phyloP scores from a whole-genome alignment of 257 asterid genomes.

The Solanum rostratum region DNA sequence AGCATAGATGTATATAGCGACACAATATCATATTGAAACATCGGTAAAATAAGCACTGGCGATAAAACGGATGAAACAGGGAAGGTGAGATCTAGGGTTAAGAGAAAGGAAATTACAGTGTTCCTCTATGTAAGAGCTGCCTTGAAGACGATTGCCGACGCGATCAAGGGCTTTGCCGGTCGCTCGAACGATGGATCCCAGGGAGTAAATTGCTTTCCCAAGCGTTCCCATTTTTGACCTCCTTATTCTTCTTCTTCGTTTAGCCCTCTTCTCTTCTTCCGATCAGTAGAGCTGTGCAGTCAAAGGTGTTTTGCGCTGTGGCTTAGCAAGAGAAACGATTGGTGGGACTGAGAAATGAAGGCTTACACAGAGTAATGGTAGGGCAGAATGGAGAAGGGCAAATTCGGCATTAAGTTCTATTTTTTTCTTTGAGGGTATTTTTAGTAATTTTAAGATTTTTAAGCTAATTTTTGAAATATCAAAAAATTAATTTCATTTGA shows the following conservation, averaged over 20 bases:
- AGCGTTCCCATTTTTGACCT: constrained; percentile 45
- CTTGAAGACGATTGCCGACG: constrained; percentile 60
- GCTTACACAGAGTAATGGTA: neutral
- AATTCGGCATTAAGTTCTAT: neutral
- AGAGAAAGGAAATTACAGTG: constrained; percentile 21
- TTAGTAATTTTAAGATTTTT: neutral
- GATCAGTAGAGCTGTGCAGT: neutral
- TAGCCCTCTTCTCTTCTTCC: neutral
- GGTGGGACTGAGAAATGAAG: neutral
- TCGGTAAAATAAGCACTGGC: neutral
- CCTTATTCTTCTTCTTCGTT: neutral
- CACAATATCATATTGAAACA: neutral
- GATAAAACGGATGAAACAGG: neutral
- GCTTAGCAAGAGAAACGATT: neutral
- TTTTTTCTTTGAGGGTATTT: neutral
- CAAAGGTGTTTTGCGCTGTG: neutral
- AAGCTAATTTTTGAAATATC: neutral
- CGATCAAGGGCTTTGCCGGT: constrained; percentile 85
- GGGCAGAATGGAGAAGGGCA: neutral
- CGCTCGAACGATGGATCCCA: constrained; percentile 58
- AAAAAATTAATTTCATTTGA: no score
- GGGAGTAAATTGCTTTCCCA: constrained; percentile 58
- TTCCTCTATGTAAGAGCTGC: constrained; percentile 47
- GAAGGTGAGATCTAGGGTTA: neutral
- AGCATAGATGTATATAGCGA: neutral